Base-by-base conservation (phyloP, 148 eudicot genomes). In the Gaultheria prostrata region DNA sequence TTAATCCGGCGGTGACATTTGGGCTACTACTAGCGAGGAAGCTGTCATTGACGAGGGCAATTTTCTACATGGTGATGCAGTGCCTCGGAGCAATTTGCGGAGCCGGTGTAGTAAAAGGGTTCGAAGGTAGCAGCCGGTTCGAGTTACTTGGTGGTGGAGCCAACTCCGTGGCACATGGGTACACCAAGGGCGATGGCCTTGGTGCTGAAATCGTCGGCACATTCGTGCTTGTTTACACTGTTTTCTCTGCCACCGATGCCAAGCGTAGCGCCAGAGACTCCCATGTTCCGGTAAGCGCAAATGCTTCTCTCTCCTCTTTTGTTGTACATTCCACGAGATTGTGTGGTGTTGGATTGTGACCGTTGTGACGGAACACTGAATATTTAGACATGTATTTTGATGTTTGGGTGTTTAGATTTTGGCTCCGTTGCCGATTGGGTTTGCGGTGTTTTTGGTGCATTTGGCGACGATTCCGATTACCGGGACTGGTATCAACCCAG, bases 361-460 rank as follows among this genome's bases (percentile, higher is more conserved):
- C 43, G n/a, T n/a, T n/a, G n/a, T n/a, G n/a, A n/a, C 43, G 43
- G 43, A 39, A 3, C 43, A 39, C 43, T 39, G 43, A 39, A 39
- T 39, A 39, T 4, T 39, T 39, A 39, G 43, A 39, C 43, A 4
- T 39, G 0, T 0, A 39, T 39, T 39, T 39, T 0, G 43, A 11
- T 35, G 32, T 33, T 43, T 20, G 61, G 32, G 69, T 39, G 65
- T 13, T 80, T 87, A 92, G 95, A 88, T 92, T n/a, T 84, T 92
- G 90, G 95, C 95, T 8, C 95, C 95, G 0, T 53, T 78, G 45
- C 80, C 80, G 20, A 78, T 78, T 53, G 80, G 80, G 80, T 78
- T 78, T 39, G 80, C 80, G 1, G 80, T 78, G 28, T 78, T 78
- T n/a, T 78, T 78, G 67, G 80, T 78, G 24, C 80, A 78, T 39